These are phyloP conservation scores for Persicaria tinctoria DNA, from an alignment of 148 eudicot genomes.

Conservation along the genomic window DNA sequence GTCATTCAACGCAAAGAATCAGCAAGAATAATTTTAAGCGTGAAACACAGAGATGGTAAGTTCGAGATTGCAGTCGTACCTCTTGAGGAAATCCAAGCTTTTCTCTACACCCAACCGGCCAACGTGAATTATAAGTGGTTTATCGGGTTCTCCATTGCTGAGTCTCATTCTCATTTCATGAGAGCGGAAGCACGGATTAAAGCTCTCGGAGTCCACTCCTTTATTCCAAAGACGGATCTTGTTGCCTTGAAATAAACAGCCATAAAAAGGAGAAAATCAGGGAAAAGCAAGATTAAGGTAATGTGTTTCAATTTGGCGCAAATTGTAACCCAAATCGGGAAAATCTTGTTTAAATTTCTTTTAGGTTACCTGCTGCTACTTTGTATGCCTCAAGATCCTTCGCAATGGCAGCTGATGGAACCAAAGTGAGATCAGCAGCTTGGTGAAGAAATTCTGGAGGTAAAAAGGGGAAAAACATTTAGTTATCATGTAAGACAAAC, in stretches of 20 bases:
- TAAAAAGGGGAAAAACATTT: background rate
- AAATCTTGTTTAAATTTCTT: background rate
- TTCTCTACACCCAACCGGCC: constrained; percentile 50
- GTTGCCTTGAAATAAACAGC: constrained; percentile 26
- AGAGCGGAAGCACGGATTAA: constrained; percentile 71
- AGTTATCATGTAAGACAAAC: background rate
- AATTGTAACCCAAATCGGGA: background rate
- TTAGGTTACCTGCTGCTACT: constrained; percentile 67
- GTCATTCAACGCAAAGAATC: constrained; percentile 15
- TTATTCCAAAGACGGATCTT: constrained; percentile 91
- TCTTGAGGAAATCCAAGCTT: constrained; percentile 43
- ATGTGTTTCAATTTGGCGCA: background rate
- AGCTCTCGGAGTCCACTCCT: constrained; percentile 97
- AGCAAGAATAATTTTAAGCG: background rate
- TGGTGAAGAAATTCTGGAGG: constrained; percentile 79
- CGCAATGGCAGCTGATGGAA: constrained; percentile 93
- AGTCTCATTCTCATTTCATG: constrained; percentile 78
- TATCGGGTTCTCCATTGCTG: constrained; percentile 59
- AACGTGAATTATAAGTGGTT: constrained; percentile 40
- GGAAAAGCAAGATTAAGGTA: background rate
- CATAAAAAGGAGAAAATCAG: background rate
- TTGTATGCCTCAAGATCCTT: constrained; percentile 83
- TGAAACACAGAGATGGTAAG: background rate
- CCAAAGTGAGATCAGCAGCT: constrained; percentile 92
- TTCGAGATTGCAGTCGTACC: constrained; percentile 17